Evolutionary conservation across 2,329 filamentous ascomycete species (phyloP).

Genomic region (Fragosphaeria purpurea): DNA sequence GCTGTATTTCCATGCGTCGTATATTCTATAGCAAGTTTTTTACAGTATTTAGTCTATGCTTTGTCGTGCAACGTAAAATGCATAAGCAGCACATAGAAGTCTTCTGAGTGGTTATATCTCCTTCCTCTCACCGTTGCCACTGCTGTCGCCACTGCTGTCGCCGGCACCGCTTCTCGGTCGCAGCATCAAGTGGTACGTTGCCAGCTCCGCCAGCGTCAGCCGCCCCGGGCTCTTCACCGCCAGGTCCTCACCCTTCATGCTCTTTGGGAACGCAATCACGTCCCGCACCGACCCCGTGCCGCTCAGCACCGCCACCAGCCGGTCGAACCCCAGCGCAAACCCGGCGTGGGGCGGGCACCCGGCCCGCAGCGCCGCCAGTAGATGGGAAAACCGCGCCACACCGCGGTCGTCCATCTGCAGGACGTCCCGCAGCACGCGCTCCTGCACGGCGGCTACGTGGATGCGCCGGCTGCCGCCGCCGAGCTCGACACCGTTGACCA

Average conservation of each 20-base stretch:
- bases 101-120: too few species aligned
- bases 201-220: slow-evolving; percentile 49
- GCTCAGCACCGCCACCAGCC: slow-evolving; percentile 70
- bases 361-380: slow-evolving; percentile 69
- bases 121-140: too few species aligned
- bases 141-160: too few species aligned
- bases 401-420: slow-evolving; percentile 65
- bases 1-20: too few species aligned
- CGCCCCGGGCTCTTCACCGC: slow-evolving; percentile 68
- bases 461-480: slow-evolving; percentile 91
- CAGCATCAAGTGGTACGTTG: slow-evolving; percentile 34
- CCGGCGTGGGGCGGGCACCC: slow-evolving; percentile 94
- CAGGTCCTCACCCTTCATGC: slow-evolving; percentile 75
- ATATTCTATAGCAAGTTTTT: too few species aligned
- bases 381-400: slow-evolving; percentile 72
- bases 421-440: slow-evolving; percentile 74
- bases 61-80: too few species aligned
- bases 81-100: too few species aligned
- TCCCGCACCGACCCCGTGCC: slow-evolving; percentile 71
- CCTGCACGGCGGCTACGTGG: slow-evolving; percentile 72
- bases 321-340: slow-evolving; percentile 85
- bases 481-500: slow-evolving; percentile 89
- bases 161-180: neutral
- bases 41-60: too few species aligned
- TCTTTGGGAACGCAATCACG: slow-evolving; percentile 96